A percentile compares a stretch with the other conserved stretches of the same genome.
Evolutionary conservation across 2,329 filamentous ascomycete genomes (phyloP).

Genomic region (Epichloe gansuensis): DNA sequence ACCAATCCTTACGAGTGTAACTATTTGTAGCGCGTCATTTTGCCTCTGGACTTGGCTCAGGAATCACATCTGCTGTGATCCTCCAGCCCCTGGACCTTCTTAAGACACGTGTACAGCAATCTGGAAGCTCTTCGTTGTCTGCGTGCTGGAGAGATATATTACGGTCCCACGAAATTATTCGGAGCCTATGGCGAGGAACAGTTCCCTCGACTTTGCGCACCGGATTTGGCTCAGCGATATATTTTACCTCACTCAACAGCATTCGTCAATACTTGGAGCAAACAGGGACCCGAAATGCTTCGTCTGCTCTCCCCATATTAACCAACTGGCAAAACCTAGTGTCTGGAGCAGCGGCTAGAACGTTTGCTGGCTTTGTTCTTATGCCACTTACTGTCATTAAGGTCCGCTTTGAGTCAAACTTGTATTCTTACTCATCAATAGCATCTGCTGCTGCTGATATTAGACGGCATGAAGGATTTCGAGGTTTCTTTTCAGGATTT

Average conservation of each 20-base stretch:
- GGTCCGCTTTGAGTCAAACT: conserved; percentile 82
- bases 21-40: conserved; percentile 64
- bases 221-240: conserved; percentile 83
- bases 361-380: conserved; percentile 76
- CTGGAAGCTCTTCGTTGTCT: conserved; percentile 53
- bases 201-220: conserved; percentile 87
- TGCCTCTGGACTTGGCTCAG: conserved; percentile 74
- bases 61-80: conserved; percentile 76
- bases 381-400: conserved; percentile 97
- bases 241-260: conserved; percentile 80
- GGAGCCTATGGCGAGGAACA: conserved; percentile 82
- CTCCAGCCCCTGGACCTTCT: conserved; percentile 92
- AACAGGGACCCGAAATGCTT: conserved; percentile 24
- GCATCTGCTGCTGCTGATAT: conserved; percentile 64
- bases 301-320: conserved; percentile 68
- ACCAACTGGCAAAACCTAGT: conserved; percentile 75
- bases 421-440: conserved; percentile 75
- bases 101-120: conserved; percentile 93
- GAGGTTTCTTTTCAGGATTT: conserved; percentile 87
- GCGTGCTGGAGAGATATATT: conserved; percentile 26
- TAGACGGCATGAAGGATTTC: conserved; percentile 54
- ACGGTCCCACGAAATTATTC: conserved; percentile 48
- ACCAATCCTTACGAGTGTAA: not conserved
- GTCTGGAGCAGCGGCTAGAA: conserved; percentile 73
- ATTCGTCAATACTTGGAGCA: conserved; percentile 53